Percentiles rank a stretch among this genome's conserved stretches.
Evolutionary conservation across 768 basidiomycete species (phyloP).

Genomic region (Astraeus odoratus): DNA sequence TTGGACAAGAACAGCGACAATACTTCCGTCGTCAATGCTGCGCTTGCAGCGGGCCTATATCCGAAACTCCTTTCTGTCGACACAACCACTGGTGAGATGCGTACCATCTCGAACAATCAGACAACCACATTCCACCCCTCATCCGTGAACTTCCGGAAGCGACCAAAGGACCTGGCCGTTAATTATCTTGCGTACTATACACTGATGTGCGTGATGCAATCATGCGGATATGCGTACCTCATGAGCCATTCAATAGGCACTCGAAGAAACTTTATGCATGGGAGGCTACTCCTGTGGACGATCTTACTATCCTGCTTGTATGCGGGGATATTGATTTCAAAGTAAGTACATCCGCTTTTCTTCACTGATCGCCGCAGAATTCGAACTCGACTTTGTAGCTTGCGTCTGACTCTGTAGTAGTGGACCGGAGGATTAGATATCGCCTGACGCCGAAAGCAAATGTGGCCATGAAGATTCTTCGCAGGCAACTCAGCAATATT

Average conservation of each 20-base stretch:
- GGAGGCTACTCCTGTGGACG: constrained; percentile 89
- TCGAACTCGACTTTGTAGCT: constrained; percentile 39
- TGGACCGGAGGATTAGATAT: constrained; percentile 85
- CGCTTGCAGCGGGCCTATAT: constrained; percentile 80
- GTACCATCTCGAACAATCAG: constrained; percentile 80
- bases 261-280: constrained; percentile 90
- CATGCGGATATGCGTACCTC: neutral
- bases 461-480: constrained; percentile 75
- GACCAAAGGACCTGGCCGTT: constrained; percentile 60
- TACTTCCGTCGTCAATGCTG: constrained; percentile 63
- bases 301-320: constrained; percentile 70
- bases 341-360: constrained; percentile 33
- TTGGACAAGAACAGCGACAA: constrained; percentile 67
- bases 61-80: constrained; percentile 85
- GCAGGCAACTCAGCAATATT: constrained; percentile 51
- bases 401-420: constrained; percentile 56
- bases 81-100: constrained; percentile 49
- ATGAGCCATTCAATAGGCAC: constrained; percentile 49
- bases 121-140: constrained; percentile 79
- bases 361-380: neutral
- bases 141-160: constrained; percentile 79
- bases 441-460: constrained; percentile 61
- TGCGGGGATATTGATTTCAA: constrained; percentile 92
- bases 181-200: constrained; percentile 83
- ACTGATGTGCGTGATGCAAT: constrained; percentile 52